Conservation (phyloP, 75 land plant species). For the Cupressus sempervirens region DNA sequence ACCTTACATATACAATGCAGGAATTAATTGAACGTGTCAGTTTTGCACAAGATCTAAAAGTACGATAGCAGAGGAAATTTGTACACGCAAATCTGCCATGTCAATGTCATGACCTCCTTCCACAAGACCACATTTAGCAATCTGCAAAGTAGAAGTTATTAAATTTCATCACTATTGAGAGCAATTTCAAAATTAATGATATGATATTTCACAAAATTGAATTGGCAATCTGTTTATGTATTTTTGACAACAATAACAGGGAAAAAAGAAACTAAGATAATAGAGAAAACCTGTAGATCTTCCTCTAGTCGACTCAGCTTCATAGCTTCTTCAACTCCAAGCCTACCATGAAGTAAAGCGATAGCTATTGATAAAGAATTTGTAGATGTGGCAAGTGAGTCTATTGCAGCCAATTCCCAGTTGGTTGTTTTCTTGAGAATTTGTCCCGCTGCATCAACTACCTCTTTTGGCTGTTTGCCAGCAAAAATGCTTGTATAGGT, state of each 20-base stretch:
- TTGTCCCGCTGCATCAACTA: slow-evolving; percentile 54
- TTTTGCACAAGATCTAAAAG: slow-evolving; percentile 62
- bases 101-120: slow-evolving; percentile 99
- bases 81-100: slow-evolving; percentile 82
- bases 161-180: background rate
- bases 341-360: slow-evolving; percentile 62
- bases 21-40: background rate
- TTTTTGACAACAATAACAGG: background rate
- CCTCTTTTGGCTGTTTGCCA: slow-evolving; percentile 71
- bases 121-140: slow-evolving; percentile 88
- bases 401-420: slow-evolving; percentile 83
- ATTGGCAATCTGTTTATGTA: background rate
- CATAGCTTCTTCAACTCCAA: slow-evolving; percentile 83
- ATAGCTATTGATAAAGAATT: slow-evolving; percentile 79
- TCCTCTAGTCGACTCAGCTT: slow-evolving; percentile 90
- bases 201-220: slow-evolving; percentile 5
- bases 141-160: slow-evolving; percentile 27
- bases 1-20: background rate
- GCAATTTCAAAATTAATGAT: background rate
- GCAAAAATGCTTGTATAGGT: slow-evolving; percentile 78
- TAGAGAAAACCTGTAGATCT: slow-evolving; percentile 65
- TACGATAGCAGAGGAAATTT: slow-evolving; percentile 66
- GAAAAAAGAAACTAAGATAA: background rate
- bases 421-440: slow-evolving; percentile 50
- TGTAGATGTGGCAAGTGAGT: slow-evolving; percentile 76